Base-by-base conservation (phyloP, 768 basidiomycete species). In the Podaxis sp. region DNA sequence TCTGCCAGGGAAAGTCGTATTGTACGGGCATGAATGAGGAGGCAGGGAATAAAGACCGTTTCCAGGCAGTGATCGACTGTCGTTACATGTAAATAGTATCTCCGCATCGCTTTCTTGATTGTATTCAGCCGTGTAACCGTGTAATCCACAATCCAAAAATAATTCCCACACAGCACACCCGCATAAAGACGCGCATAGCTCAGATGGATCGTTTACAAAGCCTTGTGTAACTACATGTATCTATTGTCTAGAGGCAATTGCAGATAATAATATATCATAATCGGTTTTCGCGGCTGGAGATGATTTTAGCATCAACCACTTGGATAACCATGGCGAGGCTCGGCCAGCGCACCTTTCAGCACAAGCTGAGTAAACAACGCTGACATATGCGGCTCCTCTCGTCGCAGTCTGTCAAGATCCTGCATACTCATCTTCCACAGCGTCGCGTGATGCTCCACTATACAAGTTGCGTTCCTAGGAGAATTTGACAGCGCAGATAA, bases 391-490 rank as follows among this genome's bases (percentile, higher is more conserved):
- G 93, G 88, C 57, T 87, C 75, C 52, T 93, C 92, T 36, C 71
- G 72, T 71, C 94, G 90, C 67, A 99, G 70, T 65, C 75, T 70
- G 42, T 79, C 78, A 69, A 97, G 74, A 53, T 79, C 82, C 57
- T 81, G 80, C 2, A 71, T 76, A 63, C 84, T 86, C 51, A 99
- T 75, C 74, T 83, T 89, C 96, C 96, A 99, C 56, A 99, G 66
- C 13, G 89, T 84, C 6, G 86, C 88, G 7, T 87, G 64, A 53
- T 74, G 80, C 73, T 98, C 96, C 2, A 90, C 93, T 0, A 88
- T 78, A 39, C 93, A 93, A 3, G 89, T 92, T 26, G 95, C 90
- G 71, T 97, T 99, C 53, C 96, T 81, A 17, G 86, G 81, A 19
- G 89, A 80, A 22, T 86, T 87, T 8, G 95, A 88, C 12, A 99